Evolutionary conservation across 1,139 yeast species (phyloP), one percentile per base, ranked within the genome.

Genomic region (Yamadazyma oceani): DNA sequence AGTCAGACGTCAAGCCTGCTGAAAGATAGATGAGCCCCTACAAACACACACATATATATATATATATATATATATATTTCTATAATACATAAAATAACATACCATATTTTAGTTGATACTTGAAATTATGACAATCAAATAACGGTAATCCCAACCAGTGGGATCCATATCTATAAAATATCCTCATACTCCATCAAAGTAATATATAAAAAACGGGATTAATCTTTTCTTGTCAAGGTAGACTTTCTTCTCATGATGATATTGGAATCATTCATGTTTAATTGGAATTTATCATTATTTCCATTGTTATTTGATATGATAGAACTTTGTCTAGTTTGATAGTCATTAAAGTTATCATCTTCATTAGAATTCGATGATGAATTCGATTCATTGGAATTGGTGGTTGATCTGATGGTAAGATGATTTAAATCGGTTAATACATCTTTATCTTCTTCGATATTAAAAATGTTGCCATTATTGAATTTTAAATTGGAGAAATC

Each of bases 321-420:
- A 3, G 73, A 65, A n/a, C 71, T 64, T 14, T 73, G 69, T 35
- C 75, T 54, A 1, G 76, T 70, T 40, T 64, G 73, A 41, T 59
- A 60, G 31, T 39, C 42, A 25, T 43, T 56, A 26, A 45, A 57
- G 30, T 52, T 52, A 30, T 39, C 42, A 25, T 44, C 57, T 25
- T 46, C 57, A 32, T 51, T 51, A 3, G 51, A 56, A 26, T 46
- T 51, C 16, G 54, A 57, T 29, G 47, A 44, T 8, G 54, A 43
- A 19, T 48, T 43, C 5, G 51, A 43, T 22, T 52, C 53, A 32
- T 52, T 57, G 12, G 34, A 35, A 15, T 43, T 37, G 6, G 32
- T 21, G 2, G 51, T 46, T 10, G 45, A 33, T 31, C 41, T 44
- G 7, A 48, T 28, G 16, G 45, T 46, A 10, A 49, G 39, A 31